Base-by-base conservation (phyloP, 495 filamentous ascomycete species). In the Neurospora sp. region DNA sequence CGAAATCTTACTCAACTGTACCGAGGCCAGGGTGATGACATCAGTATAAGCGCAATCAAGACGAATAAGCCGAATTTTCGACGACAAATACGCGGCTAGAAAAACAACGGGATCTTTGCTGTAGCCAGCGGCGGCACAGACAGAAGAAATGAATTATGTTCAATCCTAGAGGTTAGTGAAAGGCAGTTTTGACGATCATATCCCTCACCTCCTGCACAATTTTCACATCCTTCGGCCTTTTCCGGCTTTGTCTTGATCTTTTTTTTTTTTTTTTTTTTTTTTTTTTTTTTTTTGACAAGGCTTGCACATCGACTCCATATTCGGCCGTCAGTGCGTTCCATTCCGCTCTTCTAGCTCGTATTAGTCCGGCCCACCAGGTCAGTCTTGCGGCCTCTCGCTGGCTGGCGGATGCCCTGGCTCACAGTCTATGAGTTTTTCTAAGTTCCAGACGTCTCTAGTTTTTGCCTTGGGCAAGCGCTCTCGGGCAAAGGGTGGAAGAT, bases 31-130 rank as follows among this genome's bases (percentile, higher is more conserved):
- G 71, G 71, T 73, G 74, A 78, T 73, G 77, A 72, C 72, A 72
- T 74, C 79, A 80, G 76, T 77, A 66, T 80, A 76, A 73, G 42
- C 74, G 76, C 76, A 77, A 80, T 76, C 72, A 78, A 76, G 72
- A 39, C 71, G 37, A 70, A 76, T 77, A 76, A 76, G 71, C 28
- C 24, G 54, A 34, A 6, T 66, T 34, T 28, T 34, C 28, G 15
- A 34, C 54, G 13, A 66, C 28, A 31, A 34, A 66, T 66, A 66
- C 28, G 28, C 54, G 54, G 54, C 54, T 66, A 19, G 28, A 66
- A 31, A 66, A 28, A 6, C 54, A 9, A 66, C 28, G 54, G 15
- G 54, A 5, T 15, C 48, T 59, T 59, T 59, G 21, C 48, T 28
- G 48, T 59, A 28, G 48, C n/a, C 21, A 59, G 48, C 21, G n/a